Evolutionary conservation across 164 flowering plant genomes (phyloP).

Genomic region (Magnolia sinica): DNA sequence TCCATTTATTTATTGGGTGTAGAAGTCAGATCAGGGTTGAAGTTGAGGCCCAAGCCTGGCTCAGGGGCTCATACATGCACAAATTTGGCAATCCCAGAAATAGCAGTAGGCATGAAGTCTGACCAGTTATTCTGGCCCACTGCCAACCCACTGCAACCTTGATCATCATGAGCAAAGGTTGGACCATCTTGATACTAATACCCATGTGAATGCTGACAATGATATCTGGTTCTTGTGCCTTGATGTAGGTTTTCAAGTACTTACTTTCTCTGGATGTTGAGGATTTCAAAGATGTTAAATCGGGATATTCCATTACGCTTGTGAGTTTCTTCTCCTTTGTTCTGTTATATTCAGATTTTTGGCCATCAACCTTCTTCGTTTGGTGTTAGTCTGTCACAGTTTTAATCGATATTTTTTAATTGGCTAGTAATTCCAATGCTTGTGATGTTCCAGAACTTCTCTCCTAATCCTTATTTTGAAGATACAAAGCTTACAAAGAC

Average conservation of each 20-base stretch:
- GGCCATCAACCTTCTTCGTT: not conserved
- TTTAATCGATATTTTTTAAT: not conserved
- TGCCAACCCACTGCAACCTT: too few relatives aligned
- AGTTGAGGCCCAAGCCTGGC: not conserved
- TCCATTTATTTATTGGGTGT: too few relatives aligned
- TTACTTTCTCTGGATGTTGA: constrained; percentile 42
- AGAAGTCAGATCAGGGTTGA: too few relatives aligned
- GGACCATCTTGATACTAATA: not conserved
- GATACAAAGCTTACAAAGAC: constrained; percentile 45
- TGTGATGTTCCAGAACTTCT: constrained; percentile 35
- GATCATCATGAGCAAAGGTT: not conserved
- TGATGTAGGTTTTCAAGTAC: constrained; percentile 39
- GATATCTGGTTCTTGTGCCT: not conserved
- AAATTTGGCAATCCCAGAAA: not conserved
- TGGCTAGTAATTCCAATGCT: constrained; percentile 1
- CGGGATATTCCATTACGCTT: constrained; percentile 31
- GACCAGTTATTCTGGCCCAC: not conserved
- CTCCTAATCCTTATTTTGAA: constrained; percentile 45
- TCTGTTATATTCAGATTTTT: not conserved
- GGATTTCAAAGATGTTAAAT: constrained; percentile 33
- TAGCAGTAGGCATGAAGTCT: not conserved
- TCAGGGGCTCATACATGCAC: not conserved
- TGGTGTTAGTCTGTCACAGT: not conserved
- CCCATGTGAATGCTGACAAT: not conserved
- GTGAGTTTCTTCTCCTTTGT: constrained; percentile 19